Percentiles rank a stretch among this genome's conserved stretches.
Evolutionary conservation across 176 grass and related monocot species (phyloP).

Genomic region (Oropetium thomaeum): DNA sequence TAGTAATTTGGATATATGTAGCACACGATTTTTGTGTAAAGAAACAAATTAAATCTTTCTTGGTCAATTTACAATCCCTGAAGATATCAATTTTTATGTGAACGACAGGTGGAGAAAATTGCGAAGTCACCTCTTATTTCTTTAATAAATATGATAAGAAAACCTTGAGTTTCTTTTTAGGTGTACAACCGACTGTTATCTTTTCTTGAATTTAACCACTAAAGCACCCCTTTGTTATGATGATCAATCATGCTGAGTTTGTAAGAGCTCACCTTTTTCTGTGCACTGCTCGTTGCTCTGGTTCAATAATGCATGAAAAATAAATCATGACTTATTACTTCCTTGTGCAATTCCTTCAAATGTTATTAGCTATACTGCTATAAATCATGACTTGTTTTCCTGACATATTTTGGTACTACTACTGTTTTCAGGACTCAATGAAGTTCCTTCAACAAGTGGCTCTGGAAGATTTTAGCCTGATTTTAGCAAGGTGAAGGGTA

Average conservation of each 20-base stretch:
- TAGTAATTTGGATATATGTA: too few species aligned
- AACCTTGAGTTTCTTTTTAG: slow-evolving; percentile 23
- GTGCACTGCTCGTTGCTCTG: not conserved
- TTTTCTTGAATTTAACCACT: slow-evolving; percentile 39
- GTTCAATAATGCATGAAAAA: not conserved
- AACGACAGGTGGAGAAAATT: too few species aligned
- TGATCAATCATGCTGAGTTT: slow-evolving; percentile 37
- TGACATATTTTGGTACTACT: not conserved
- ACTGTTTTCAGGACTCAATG: slow-evolving; percentile 51
- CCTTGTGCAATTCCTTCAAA: not conserved
- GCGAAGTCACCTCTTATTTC: too few species aligned
- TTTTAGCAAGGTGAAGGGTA: slow-evolving; percentile 59
- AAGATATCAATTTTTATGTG: too few species aligned
- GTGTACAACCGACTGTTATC: slow-evolving; percentile 27
- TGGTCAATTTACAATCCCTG: too few species aligned
- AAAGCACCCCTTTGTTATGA: slow-evolving; percentile 24
- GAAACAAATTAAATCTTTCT: too few species aligned
- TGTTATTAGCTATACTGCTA: not conserved
- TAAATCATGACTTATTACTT: not conserved
- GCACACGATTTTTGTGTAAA: too few species aligned
- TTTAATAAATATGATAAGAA: slow-evolving; percentile 2
- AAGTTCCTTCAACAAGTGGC: slow-evolving; percentile 63
- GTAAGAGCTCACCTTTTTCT: slow-evolving; percentile 3
- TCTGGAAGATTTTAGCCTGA: slow-evolving; percentile 52
- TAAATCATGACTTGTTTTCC: too few species aligned